phyloP scores from a whole-genome alignment of 371 early-diverging fungal species.

The Coemansia sp. region DNA sequence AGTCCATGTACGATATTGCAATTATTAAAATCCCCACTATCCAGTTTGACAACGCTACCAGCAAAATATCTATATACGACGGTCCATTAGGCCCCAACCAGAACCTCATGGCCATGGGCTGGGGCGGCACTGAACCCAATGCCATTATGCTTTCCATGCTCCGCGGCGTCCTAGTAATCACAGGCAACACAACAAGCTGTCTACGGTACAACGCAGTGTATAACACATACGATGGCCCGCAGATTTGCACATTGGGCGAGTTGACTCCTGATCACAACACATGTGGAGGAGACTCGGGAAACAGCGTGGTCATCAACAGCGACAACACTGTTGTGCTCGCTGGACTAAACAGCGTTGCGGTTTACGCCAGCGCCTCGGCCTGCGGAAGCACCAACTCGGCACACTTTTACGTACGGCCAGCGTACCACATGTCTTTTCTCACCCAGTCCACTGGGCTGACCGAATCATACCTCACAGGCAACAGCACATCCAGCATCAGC shows the following conservation, averaged over 20 bases:
- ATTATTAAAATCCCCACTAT: constrained; percentile 27
- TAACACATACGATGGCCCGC: constrained; percentile 20
- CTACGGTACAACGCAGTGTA: constrained; percentile 4
- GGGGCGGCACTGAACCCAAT: constrained; percentile 20
- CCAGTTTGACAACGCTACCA: constrained; percentile 9
- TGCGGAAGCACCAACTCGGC: constrained; percentile 16
- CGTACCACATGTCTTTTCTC: constrained; percentile 32
- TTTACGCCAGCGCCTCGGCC: neutral
- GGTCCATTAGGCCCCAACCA: constrained; percentile 12
- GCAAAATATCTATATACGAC: constrained; percentile 24
- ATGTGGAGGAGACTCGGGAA: constrained; percentile 31
- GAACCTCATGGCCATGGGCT: constrained; percentile 35
- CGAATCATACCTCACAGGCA: neutral
- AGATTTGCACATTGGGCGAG: constrained; percentile 25
- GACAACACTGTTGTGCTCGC: constrained; percentile 8
- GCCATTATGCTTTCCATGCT: constrained; percentile 15
- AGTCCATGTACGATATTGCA: constrained; percentile 39
- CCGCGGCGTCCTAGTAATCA: constrained; percentile 17
- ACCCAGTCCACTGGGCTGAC: constrained; percentile 18
- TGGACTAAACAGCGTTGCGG: constrained; percentile 27
- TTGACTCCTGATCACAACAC: constrained; percentile 25
- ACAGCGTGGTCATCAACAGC: constrained; percentile 21
- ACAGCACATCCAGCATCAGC: neutral
- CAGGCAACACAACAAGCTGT: constrained; percentile 15
- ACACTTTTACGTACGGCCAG: constrained; percentile 25